Evolutionary conservation across 1,139 yeast genomes (phyloP).

Genomic region (Suhomyces atakaporum): DNA sequence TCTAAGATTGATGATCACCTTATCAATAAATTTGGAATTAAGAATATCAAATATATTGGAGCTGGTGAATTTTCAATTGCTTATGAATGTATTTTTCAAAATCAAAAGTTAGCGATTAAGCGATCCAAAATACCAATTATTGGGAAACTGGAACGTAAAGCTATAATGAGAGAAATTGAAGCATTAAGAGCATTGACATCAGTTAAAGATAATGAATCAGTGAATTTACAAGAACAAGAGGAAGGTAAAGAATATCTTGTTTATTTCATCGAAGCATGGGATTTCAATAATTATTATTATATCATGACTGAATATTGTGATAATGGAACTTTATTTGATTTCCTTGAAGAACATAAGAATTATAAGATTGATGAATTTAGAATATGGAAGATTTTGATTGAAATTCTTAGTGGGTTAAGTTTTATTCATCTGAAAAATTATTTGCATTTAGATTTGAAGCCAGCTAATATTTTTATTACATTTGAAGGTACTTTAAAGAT

Average conservation of each 20-base stretch:
- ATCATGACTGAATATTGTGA: constrained; percentile 96
- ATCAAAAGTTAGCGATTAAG: constrained; percentile 80
- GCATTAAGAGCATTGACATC: constrained; percentile 46
- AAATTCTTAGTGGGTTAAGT: constrained; percentile 73
- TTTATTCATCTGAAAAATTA: constrained; percentile 79
- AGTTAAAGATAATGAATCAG: constrained; percentile 46
- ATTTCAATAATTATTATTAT: constrained; percentile 68
- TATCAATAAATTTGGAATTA: constrained; percentile 61
- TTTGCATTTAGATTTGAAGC: constrained; percentile 86
- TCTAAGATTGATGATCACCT: constrained; percentile 57
- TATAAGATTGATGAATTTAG: constrained; percentile 96
- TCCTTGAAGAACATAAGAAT: constrained; percentile 66
- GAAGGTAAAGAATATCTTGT: constrained; percentile 78
- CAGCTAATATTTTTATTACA: constrained; percentile 90
- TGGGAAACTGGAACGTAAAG: constrained; percentile 43
- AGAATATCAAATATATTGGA: constrained; percentile 70
- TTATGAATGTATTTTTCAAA: constrained; percentile 69
- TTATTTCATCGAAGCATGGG: constrained; percentile 87
- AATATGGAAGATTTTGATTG: constrained; percentile 93
- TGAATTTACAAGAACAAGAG: constrained; percentile 57
- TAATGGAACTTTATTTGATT: constrained; percentile 84
- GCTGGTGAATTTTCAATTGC: constrained; percentile 89
- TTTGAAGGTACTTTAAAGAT: constrained; percentile 90
- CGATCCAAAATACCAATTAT: constrained; percentile 61
- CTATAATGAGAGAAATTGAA: constrained; percentile 47